Base-by-base conservation (phyloP, 768 basidiomycete species). In the Leccinellum luteum region DNA sequence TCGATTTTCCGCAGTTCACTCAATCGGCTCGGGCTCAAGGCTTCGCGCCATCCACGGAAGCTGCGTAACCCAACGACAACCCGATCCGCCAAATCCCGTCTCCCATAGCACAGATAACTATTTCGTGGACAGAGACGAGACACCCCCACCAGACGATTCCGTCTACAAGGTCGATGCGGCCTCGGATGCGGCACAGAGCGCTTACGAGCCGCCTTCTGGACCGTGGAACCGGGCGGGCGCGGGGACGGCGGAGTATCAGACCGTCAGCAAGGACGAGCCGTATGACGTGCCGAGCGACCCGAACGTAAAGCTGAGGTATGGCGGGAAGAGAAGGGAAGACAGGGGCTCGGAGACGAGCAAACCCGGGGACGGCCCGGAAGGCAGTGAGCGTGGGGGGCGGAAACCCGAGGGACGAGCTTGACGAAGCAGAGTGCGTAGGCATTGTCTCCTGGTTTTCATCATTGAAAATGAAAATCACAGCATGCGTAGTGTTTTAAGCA, bases 201-300 rank as follows among this genome's bases (percentile, higher is more conserved):
- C 83, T 3, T 73, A 81, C 55, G 82, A 84, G 55, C 71, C 79
- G 3, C 78, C 80, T 7, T 76, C 80, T 4, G 78, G 78, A 0
- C 67, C 71, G 7, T 82, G 73, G 73, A 82, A 77, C 55, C 66
- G 71, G 55, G 74, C 75, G 31, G 76, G 74, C 13, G 75, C 74
- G 48, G 58, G 54, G 47, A 76, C 76, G 48, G 62, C 67, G 44
- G 71, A 74, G 51, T 68, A 72, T 54, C 57, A 43, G 13, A 68
- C 60, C 9, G 58, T 68, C 23, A 71, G 61, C 56, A 52, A 59
- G 28, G 64, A 69, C 15, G 51, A 64, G 38, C 73, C 69, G 17
- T 69, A 72, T 51, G 57, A 64, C 2, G 64, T 66, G 3, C 59
- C 64, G 10, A 23, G 19, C 4, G 28, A 10, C 2, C 7, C 35